Evolutionary conservation across 2,329 filamentous ascomycete genomes (phyloP).

Genomic region (Ophiostoma sp.): DNA sequence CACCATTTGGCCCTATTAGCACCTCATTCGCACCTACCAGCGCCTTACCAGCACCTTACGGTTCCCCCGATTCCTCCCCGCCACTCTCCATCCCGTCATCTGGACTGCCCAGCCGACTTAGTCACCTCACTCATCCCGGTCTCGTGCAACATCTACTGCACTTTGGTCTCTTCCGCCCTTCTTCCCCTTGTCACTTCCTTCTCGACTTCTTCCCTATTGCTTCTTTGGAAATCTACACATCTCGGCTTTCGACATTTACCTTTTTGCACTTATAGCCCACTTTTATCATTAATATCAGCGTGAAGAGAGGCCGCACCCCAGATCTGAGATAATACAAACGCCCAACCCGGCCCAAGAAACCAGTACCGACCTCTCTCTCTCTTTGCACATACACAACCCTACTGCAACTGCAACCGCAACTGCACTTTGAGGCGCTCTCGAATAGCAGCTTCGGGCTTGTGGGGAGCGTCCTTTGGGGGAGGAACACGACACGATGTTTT

Average conservation of each 20-base stretch:
- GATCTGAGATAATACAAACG: neutral
- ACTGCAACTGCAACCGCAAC: neutral
- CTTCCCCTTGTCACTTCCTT: neutral
- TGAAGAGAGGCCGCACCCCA: neutral
- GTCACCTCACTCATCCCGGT: constrained; percentile 17
- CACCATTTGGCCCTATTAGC: constrained; percentile 15
- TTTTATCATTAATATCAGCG: neutral
- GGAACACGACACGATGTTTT: constrained; percentile 15
- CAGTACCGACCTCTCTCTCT: neutral
- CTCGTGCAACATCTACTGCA: constrained; percentile 22
- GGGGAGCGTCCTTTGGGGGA: constrained; percentile 11
- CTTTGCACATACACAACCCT: neutral
- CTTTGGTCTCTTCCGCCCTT: neutral
- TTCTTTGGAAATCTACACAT: constrained; percentile 3
- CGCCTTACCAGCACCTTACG: constrained; percentile 13
- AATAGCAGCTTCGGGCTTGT: constrained; percentile 1
- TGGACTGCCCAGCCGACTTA: constrained; percentile 3
- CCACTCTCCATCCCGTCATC: constrained; percentile 14
- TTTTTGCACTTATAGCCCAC: neutral
- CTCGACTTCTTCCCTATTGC: neutral
- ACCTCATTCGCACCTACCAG: constrained; percentile 5
- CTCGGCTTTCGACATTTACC: neutral
- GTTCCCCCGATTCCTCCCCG: constrained; percentile 5
- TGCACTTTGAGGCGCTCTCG: neutral
- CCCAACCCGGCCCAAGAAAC: neutral